phyloP scores from a whole-genome alignment of 2,329 filamentous ascomycete genomes.

The Fusarium palustre region DNA sequence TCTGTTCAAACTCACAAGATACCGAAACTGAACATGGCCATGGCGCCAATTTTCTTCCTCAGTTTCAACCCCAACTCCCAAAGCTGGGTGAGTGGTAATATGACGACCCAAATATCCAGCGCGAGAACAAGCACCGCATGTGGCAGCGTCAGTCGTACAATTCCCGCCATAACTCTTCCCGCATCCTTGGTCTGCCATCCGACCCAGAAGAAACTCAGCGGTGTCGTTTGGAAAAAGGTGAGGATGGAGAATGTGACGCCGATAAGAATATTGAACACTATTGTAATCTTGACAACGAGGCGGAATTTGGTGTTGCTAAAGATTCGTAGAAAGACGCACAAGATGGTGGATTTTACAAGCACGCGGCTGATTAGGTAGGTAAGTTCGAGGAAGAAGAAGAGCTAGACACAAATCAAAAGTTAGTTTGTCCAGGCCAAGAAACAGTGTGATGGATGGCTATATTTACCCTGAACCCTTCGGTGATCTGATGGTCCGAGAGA shows the following conservation, averaged over 20 bases:
- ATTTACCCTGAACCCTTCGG: not conserved
- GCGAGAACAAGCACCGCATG: conserved; percentile 7
- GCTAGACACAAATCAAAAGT: not conserved
- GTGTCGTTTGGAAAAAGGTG: conserved; percentile 5
- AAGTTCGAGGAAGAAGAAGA: conserved; percentile 6
- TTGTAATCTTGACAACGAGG: conserved; percentile 2
- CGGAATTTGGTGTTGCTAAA: conserved; percentile 22
- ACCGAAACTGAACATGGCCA: conserved; percentile 34
- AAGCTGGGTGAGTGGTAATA: conserved; percentile 22
- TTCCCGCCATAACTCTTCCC: not conserved
- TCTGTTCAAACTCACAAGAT: conserved; percentile 1
- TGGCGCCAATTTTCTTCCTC: conserved; percentile 23
- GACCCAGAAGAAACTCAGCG: conserved; percentile 10
- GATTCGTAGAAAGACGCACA: conserved; percentile 22
- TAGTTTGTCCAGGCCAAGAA: not conserved
- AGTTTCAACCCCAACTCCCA: conserved; percentile 21
- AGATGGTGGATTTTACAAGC: conserved; percentile 11
- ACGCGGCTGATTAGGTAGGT: not conserved
- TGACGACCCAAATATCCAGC: conserved; percentile 28
- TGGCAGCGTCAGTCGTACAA: not conserved
- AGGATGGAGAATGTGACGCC: not conserved
- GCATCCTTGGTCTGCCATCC: conserved; percentile 21
- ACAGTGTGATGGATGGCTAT: rapidly evolving
- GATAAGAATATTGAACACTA: not conserved
- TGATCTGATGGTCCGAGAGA: conserved; percentile 10